Evolutionary conservation across 768 basidiomycete species (phyloP).

Genomic region (Rhizopogon rudus): DNA sequence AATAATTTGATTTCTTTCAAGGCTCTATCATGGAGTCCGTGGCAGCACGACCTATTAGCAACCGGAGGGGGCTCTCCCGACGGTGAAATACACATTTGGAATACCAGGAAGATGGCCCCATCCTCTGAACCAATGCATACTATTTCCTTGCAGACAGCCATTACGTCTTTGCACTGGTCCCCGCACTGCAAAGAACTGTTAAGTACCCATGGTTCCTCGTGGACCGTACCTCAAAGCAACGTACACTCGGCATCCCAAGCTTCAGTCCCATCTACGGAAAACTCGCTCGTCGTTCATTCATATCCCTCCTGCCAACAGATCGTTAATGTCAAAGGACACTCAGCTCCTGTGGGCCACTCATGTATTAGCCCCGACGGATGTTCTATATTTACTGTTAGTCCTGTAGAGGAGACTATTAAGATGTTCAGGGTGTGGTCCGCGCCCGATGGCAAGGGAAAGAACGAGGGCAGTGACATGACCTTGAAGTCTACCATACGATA

Average conservation of each 20-base stretch:
- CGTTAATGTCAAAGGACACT: constrained; percentile 53
- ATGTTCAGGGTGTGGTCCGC: constrained; percentile 65
- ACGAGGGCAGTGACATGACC: constrained; percentile 16
- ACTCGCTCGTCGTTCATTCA: constrained; percentile 43
- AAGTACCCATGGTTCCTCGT: constrained; percentile 60
- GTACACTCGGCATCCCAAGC: constrained; percentile 13
- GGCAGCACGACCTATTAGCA: constrained; percentile 63
- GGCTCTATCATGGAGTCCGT: constrained; percentile 75
- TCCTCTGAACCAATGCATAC: constrained; percentile 45
- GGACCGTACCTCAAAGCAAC: constrained; percentile 18
- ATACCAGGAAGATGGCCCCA: constrained; percentile 34
- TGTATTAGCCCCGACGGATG: constrained; percentile 62
- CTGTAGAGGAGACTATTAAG: constrained; percentile 63
- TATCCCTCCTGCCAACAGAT: constrained; percentile 52
- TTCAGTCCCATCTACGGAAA: constrained; percentile 24
- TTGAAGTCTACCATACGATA: constrained; percentile 23
- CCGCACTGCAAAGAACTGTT: constrained; percentile 81
- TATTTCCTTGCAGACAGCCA: constrained; percentile 39
- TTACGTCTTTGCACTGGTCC: constrained; percentile 64
- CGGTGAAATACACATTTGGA: constrained; percentile 52
- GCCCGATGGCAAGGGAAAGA: constrained; percentile 13
- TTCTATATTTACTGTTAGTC: constrained; percentile 58
- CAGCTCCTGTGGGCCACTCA: constrained; percentile 50
- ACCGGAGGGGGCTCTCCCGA: constrained; percentile 64
- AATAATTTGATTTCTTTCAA: constrained; percentile 16